Evolutionary conservation across 2,329 filamentous ascomycete genomes (phyloP), one percentile per base, ranked within the genome.

Genomic region (Dryadomyces quercus-mongolicae): DNA sequence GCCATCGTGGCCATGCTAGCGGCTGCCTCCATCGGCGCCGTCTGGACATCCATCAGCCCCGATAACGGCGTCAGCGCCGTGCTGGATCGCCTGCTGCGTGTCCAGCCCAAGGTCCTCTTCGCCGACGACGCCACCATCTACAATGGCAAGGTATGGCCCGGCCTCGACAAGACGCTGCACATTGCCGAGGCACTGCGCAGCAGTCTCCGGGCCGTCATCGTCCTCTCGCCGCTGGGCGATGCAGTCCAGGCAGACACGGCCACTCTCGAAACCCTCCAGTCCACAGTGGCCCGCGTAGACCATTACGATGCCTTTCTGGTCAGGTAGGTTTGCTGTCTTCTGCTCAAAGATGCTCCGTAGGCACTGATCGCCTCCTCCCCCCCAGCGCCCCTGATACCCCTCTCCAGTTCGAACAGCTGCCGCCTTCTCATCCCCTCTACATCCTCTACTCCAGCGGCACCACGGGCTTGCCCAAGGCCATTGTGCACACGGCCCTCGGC

Each of bases 401-500:
- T 54, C 75, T 84, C 47, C 68, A 65, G 21, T 97, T 97, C 66
- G 80, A 82, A 61, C 88, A 90, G 65, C 78, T 97, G 9, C 78
- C 82, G 1, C 84, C 93, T 1, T 87, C 92, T 20, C 89, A 95
- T 60, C 92, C 92, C 0, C 81, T 96, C 3, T 97, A 96, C 65
- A 90, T 98, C 48, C 77, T 97, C 38, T 98, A 95, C 69, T 94
- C 87, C 1, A 92, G 86, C 48, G 93, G 93, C 21, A 98, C 93
- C 0, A 97, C 93, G 0, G 80, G 80, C 15, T 71, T 83, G 18
- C 92, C 93, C 7, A 97, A 97, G 68, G 92, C 91, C 60, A 97
- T 98, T 60, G 85, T 96, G 1, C 93, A 98, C 67, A 92, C 89
- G 0, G 85, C 89, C 0, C 78, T 93, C 13, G 93, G 93, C 7